phyloP scores from a whole-genome alignment of 257 asterid genomes.

The Coffea eugenioides region DNA sequence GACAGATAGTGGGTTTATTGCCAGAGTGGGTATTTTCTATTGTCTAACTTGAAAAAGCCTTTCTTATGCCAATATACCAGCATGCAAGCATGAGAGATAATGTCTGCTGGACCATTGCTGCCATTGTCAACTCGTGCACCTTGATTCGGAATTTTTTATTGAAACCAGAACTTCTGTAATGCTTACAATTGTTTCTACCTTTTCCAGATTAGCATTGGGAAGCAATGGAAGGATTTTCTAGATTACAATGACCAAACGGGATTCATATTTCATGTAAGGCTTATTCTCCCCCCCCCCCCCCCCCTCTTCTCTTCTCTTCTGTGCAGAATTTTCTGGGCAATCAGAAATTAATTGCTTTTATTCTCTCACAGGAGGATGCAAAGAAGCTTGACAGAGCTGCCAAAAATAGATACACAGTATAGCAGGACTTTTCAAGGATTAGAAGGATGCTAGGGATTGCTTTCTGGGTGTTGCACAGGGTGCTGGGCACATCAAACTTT shows the following conservation, averaged over 20 bases:
- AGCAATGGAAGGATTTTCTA: slow-evolving; percentile 85
- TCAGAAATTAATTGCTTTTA: slow-evolving; percentile 2
- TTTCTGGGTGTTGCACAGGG: neutral
- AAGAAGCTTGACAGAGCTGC: slow-evolving; percentile 58
- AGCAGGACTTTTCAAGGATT: slow-evolving; percentile 14
- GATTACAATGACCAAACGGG: slow-evolving; percentile 76
- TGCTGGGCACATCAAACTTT: neutral
- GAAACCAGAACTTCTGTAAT: neutral
- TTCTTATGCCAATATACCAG: neutral
- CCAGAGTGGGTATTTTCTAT: neutral
- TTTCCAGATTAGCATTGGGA: slow-evolving; percentile 82
- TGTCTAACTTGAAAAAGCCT: neutral
- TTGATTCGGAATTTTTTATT: neutral
- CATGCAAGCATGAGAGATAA: neutral
- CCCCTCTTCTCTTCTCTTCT: too few relatives aligned
- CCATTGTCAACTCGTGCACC: neutral
- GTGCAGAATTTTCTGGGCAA: too few relatives aligned
- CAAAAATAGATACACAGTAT: slow-evolving; percentile 56
- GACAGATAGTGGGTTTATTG: neutral
- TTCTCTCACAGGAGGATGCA: slow-evolving; percentile 67
- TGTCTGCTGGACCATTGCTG: neutral
- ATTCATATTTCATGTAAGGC: slow-evolving; percentile 72
- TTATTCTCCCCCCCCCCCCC: neutral
- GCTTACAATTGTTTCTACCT: slow-evolving; percentile 1
- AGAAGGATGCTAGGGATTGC: neutral